Evolutionary conservation across 202 grass and related monocot genomes (phyloP).

Genomic region (Setaria italica): DNA sequence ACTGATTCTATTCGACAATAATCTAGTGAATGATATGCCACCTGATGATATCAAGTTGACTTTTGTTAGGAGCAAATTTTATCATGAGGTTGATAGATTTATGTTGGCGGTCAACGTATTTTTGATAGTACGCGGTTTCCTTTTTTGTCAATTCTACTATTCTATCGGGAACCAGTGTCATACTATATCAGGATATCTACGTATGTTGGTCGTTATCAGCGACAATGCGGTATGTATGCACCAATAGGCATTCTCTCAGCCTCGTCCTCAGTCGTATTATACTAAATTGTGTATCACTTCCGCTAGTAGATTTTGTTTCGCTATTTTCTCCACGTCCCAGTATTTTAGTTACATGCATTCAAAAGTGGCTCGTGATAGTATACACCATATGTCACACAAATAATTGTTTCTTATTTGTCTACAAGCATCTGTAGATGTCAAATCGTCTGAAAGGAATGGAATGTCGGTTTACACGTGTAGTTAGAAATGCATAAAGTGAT

Average conservation of each 20-base stretch:
- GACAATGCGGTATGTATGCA: background rate
- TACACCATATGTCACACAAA: background rate
- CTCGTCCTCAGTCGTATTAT: constrained; percentile 5
- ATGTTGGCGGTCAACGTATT: background rate
- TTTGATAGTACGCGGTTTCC: background rate
- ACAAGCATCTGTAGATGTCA: background rate
- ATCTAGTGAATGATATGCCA: background rate
- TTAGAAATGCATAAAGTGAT: background rate
- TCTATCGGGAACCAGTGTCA: background rate
- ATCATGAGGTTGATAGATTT: background rate
- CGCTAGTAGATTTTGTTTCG: background rate
- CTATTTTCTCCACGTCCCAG: background rate
- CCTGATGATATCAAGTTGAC: background rate
- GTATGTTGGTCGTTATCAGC: background rate
- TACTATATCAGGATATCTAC: constrained; percentile 1
- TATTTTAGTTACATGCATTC: background rate
- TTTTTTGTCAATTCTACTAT: background rate
- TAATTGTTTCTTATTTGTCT: constrained; percentile 6
- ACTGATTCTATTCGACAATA: background rate
- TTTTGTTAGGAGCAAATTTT: background rate
- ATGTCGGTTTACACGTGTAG: background rate
- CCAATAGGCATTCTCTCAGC: background rate
- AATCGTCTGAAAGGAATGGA: background rate
- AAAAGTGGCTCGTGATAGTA: background rate
- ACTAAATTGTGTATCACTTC: constrained; percentile 26